Evolutionary conservation across 140 eudicot genomes (phyloP), one percentile per base, ranked within the genome.

Genomic region (Ambrosia hybrid): DNA sequence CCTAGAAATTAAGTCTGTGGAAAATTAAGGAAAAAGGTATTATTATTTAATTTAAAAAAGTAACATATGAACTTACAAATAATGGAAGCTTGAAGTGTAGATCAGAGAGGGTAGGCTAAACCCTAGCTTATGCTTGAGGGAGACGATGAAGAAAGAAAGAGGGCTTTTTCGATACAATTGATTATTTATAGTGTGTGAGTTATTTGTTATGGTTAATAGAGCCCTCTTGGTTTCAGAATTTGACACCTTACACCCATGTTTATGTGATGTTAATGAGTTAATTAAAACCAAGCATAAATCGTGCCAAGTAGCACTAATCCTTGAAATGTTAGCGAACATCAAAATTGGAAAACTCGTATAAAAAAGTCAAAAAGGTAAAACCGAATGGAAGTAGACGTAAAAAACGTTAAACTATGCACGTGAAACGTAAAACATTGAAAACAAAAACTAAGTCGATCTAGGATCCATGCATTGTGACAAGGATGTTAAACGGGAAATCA

Each of bases 111-210:
- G 45, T 48, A 49, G 26, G 60, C 30, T 46, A 49, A 67, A 30
- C 30, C 73, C 73, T 67, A 49, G 46, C 30, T 67, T 6, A 45
- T 46, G 46, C 46, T 21, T 5, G 60, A 49, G 60, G 30, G 10
- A n/a, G 60, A 68, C 46, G 73, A 68, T 33, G 26, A 68, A 41
- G 26, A 68, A 41, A 6, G 46, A 41, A 49, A 30, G 33, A 52
- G 39, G 43, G 59, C 39, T 57, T 57, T 57, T 21, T 9, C 3
- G 63, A 57, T 48, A 12, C 34, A 17, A 16, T 9, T 39, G 6
- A 39, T 4, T 39, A 39, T 39, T 67, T n/a, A 67, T 26, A 67
- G n/a, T n/a, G 6, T 5, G 30, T 0, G 21, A 67, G 52, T 57
- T 57, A 38, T 6, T 17, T 57, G 6, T 57, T 57, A 58, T 10